Percentiles rank a stretch among this genome's conserved stretches.
These are phyloP conservation scores for Pulveroboletus sp. DNA, from an alignment of 768 basidiomycete genomes.

Conservation along the genomic window DNA sequence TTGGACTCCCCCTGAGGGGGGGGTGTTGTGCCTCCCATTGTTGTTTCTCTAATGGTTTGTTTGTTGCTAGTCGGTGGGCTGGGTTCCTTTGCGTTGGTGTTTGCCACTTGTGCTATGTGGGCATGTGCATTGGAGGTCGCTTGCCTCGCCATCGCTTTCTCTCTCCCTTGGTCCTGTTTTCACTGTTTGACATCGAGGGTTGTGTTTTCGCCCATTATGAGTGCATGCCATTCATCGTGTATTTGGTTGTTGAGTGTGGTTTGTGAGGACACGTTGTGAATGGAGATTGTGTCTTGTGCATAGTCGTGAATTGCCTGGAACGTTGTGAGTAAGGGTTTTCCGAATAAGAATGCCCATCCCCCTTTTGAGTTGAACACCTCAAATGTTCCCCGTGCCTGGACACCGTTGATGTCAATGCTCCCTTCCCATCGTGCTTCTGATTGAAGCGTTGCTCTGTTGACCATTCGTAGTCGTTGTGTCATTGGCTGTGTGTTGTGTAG, in stretches of 20 bases:
- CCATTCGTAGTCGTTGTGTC: too few relatives aligned
- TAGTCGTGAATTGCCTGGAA: too few relatives aligned
- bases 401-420: background rate
- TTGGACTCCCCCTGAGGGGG: too few relatives aligned
- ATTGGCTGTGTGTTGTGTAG: background rate
- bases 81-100: background rate
- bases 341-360: too few relatives aligned
- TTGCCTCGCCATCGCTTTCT: background rate
- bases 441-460: too few relatives aligned
- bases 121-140: background rate
- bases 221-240: background rate
- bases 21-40: too few relatives aligned
- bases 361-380: too few relatives aligned
- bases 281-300: background rate
- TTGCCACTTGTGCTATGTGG: background rate
- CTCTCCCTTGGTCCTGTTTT: background rate
- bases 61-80: background rate
- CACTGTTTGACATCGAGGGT: background rate
- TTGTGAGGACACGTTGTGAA: background rate
- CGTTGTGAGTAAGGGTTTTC: too few relatives aligned
- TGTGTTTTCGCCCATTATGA: background rate
- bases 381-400: background rate
- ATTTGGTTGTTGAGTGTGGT: background rate
- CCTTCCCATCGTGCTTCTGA: background rate
- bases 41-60: too few relatives aligned